Base-by-base conservation (phyloP, 306 rosid species). In the Hylodesmum podocarpum region DNA sequence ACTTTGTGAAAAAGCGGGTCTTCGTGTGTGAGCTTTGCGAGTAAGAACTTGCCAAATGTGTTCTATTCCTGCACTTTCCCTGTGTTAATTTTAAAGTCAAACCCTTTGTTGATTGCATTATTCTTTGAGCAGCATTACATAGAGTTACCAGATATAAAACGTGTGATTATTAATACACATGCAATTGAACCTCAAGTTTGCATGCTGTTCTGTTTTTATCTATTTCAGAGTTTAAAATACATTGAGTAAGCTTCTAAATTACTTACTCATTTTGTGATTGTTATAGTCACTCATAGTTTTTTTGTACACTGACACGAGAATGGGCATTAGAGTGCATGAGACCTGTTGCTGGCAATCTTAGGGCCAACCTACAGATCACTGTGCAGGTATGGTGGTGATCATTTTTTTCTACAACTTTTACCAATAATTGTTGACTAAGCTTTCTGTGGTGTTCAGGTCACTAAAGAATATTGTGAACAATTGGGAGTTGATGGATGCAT, bases 271-370 rank as follows among this genome's bases (percentile, higher is more conserved):
- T 27, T 13, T 77, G 58, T 46, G 40, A 65, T 85, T 68, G 51
- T 80, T 86, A 40, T 82, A 94, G 96, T 84, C 96, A 51, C 98
- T 94, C 72, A 97, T 94, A 91, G 80, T 94, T 94, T 80, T 91
- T 94, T 10, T 97, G 98, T 15, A 94, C 98, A 50, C 85, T 94
- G 50, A 91, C 98, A 15, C 81, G 66, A 31, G 98, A 94, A 78
- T 94, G 98, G 98, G 98, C 93, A 24, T 85, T 94, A 86, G 98
- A 94, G 88, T 94, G 98, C 63, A 94, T 94, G 98, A 86, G 98
- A 94, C 86, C 94, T 94, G 70, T 81, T 94, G 75, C 75, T 90
- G 85, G 98, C 80, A 94, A 94, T 81, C 90, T 94, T 47, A 94
- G 97, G 81, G 98, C 93, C 74, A 94, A 94, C 73, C 92, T 94